phyloP scores from a whole-genome alignment of 192 early-diverging fungal species.

The Backusella liffmaniae region DNA sequence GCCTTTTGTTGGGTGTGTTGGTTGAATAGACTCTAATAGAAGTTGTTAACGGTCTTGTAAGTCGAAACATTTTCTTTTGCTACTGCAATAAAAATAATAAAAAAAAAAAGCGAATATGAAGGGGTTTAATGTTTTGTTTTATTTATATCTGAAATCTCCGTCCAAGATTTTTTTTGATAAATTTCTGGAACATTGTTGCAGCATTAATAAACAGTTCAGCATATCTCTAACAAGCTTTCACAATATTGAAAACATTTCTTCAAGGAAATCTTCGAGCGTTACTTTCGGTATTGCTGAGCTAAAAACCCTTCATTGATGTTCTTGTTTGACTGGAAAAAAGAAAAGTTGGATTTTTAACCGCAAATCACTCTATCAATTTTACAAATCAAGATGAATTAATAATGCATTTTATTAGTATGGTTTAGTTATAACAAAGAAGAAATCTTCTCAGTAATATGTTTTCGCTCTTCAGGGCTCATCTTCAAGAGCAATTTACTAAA shows the following conservation, averaged over 20 bases:
- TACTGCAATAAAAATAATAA: not conserved
- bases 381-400: not conserved
- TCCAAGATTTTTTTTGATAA: not conserved
- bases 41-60: not conserved
- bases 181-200: too few relatives aligned
- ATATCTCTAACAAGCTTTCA: too few relatives aligned
- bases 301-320: too few relatives aligned
- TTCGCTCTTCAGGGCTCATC: conserved; percentile 28
- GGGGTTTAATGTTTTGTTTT: not conserved
- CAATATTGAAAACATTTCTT: too few relatives aligned
- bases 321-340: too few relatives aligned
- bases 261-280: too few relatives aligned
- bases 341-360: too few relatives aligned
- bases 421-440: not conserved
- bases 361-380: not conserved
- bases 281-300: too few relatives aligned
- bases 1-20: not conserved
- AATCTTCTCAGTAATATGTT: not conserved
- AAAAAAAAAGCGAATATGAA: not conserved
- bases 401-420: not conserved
- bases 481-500: conserved; percentile 30
- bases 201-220: too few relatives aligned
- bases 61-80: not conserved
- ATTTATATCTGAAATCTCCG: not conserved
- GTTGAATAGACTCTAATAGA: not conserved